Percentiles rank a stretch among this genome's conserved stretches.
These are phyloP conservation scores for Sclerotinia subarctica DNA, from an alignment of 2,329 filamentous ascomycete genomes.

Conservation along the genomic window DNA sequence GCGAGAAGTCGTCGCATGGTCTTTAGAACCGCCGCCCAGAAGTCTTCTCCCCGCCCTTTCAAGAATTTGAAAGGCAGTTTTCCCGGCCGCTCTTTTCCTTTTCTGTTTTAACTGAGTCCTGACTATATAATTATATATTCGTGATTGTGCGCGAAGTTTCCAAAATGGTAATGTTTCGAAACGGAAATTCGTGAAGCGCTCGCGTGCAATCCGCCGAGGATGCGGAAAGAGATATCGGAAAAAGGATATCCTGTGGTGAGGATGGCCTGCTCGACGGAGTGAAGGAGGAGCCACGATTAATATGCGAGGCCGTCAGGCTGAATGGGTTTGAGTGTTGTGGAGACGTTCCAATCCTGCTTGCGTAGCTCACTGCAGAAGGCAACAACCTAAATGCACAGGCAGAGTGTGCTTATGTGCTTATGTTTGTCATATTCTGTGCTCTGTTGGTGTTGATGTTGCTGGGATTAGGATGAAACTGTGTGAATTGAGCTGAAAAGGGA, in stretches of 20 bases:
- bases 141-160: constrained; percentile 68
- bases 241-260: constrained; percentile 6
- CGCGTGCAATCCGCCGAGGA: constrained; percentile 14
- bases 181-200: constrained; percentile 52
- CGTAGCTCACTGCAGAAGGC: background rate
- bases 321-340: background rate
- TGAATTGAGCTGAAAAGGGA: background rate
- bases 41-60: constrained; percentile 35
- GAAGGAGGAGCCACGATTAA: constrained; percentile 20
- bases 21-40: constrained; percentile 36
- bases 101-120: constrained; percentile 56
- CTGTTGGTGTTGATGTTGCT: background rate
- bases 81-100: constrained; percentile 43
- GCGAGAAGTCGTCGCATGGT: constrained; percentile 39
- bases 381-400: background rate
- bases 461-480: background rate
- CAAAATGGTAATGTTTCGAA: constrained; percentile 71
- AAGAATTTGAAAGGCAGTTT: constrained; percentile 33
- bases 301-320: constrained; percentile 10
- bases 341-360: constrained; percentile 5
- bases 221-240: constrained; percentile 30
- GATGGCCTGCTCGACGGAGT: constrained; percentile 25
- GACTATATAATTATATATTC: constrained; percentile 72
- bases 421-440: constrained; percentile 1
- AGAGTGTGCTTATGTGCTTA: background rate